Conservation (phyloP, 2,329 filamentous ascomycete species). For the Endoconidiophora laricicola region DNA sequence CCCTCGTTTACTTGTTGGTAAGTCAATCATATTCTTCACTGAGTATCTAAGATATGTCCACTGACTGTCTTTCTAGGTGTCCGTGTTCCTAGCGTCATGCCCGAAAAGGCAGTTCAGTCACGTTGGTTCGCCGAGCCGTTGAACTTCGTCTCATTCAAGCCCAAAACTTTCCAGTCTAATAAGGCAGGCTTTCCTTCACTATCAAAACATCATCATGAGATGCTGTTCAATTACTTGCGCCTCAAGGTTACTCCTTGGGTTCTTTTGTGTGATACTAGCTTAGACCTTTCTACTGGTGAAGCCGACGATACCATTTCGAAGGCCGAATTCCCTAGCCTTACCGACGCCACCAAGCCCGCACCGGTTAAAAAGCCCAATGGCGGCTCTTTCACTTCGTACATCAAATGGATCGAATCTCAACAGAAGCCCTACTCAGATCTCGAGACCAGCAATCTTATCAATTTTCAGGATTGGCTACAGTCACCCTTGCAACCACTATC, state of each 20-base stretch:
- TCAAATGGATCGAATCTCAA: conserved; percentile 68
- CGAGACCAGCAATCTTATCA: conserved; percentile 35
- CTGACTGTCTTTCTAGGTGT: conserved; percentile 9
- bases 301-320: conserved; percentile 21
- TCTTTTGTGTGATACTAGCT: conserved; percentile 45
- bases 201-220: conserved; percentile 40
- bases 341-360: conserved; percentile 38
- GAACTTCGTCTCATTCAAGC: conserved; percentile 40
- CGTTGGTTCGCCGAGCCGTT: conserved; percentile 56
- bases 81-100: conserved; percentile 38
- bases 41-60: neutral
- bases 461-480: conserved; percentile 84
- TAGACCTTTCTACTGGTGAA: conserved; percentile 21
- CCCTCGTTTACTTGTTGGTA: conserved; percentile 67
- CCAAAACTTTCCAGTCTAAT: conserved; percentile 41
- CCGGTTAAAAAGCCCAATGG: conserved; percentile 18
- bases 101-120: conserved; percentile 42
- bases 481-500: conserved; percentile 86
- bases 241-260: conserved; percentile 47
- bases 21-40: conserved; percentile 21
- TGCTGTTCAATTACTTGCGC: conserved; percentile 47
- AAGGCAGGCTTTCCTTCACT: conserved; percentile 45
- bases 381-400: conserved; percentile 52
- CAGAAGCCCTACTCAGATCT: conserved; percentile 46
- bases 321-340: conserved; percentile 50